Conservation (phyloP, 495 filamentous ascomycete species). For the Lasiosphaeria ovina region DNA sequence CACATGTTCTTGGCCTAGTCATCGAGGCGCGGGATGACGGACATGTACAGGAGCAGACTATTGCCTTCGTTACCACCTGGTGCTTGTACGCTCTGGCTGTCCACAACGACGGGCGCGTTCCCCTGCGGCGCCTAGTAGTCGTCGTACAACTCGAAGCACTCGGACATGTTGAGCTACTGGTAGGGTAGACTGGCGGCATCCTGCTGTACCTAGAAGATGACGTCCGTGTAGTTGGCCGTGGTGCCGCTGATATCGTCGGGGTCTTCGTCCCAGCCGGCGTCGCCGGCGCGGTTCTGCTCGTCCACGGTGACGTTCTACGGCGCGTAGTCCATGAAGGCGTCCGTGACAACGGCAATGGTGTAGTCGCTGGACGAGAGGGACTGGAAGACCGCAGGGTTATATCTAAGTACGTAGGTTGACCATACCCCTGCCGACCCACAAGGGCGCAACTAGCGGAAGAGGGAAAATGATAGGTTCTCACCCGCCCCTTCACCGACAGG, state of each 20-base stretch:
- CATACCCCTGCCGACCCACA: conserved; percentile 6
- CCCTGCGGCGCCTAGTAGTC: conserved; percentile 30
- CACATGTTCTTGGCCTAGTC: conserved; percentile 35
- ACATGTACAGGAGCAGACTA: conserved; percentile 30
- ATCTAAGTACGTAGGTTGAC: conserved; percentile 29
- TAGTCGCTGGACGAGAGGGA: conserved; percentile 39
- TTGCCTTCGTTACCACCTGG: conserved; percentile 19
- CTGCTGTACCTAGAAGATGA: conserved; percentile 24
- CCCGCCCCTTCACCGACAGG: not conserved
- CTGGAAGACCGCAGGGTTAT: conserved; percentile 44
- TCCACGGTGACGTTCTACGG: conserved; percentile 14
- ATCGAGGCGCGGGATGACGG: conserved; percentile 26
- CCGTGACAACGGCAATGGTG: conserved; percentile 21
- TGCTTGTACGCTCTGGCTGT: conserved; percentile 15
- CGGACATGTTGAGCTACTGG: conserved; percentile 18
- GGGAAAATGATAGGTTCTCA: not conserved
- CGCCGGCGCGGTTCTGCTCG: conserved; percentile 5
- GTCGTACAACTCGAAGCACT: conserved; percentile 29
- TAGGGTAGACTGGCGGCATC: conserved; percentile 15
- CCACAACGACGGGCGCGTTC: conserved; percentile 31
- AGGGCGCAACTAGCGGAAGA: not conserved
- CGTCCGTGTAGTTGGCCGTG: conserved; percentile 13
- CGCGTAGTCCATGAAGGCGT: conserved; percentile 21
- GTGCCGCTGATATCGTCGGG: conserved; percentile 14
- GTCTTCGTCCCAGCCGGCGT: conserved; percentile 17